Percentiles rank a stretch among this genome's conserved stretches.
These are phyloP conservation scores for Manihot esculenta DNA, from an alignment of 441 rosid genomes.

Conservation along the genomic window DNA sequence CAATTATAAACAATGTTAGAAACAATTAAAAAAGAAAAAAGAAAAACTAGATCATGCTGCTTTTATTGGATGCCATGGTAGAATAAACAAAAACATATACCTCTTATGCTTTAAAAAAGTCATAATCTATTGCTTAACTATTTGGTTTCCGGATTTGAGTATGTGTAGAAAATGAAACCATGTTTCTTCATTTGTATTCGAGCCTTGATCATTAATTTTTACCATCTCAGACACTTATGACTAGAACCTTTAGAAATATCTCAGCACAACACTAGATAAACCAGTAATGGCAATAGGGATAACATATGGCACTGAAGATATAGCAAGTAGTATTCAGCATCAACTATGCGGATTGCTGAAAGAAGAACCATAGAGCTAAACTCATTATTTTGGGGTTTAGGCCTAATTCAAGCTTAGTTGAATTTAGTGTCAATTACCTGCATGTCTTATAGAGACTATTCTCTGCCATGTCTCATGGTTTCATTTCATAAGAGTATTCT, in stretches of 20 bases:
- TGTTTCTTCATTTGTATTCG: not conserved
- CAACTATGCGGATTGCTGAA: not conserved
- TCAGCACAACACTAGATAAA: not conserved
- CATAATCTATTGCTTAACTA: not conserved
- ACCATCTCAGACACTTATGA: not conserved
- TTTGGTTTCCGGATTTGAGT: not conserved
- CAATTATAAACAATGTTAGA: conserved; percentile 26
- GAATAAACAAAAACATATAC: not conserved
- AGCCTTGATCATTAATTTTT: not conserved
- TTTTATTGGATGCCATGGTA: not conserved
- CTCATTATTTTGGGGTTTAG: not conserved
- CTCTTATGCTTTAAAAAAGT: not conserved
- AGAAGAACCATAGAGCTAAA: not conserved
- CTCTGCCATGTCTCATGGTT: not conserved
- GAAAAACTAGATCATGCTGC: conserved; percentile 3
- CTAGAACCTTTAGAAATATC: not conserved
- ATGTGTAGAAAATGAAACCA: not conserved
- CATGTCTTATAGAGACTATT: not conserved
- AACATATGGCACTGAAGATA: not conserved
- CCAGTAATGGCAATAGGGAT: not conserved
- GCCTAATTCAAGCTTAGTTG: not conserved
- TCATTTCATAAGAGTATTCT: no score
- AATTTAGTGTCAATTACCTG: not conserved
- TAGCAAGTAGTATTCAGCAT: not conserved
- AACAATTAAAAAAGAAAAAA: conserved; percentile 7